A percentile compares a stretch with the other conserved stretches of the same genome.
Conservation (phyloP, 2,329 filamentous ascomycete species). For the Pseudocercospora cruenta region DNA sequence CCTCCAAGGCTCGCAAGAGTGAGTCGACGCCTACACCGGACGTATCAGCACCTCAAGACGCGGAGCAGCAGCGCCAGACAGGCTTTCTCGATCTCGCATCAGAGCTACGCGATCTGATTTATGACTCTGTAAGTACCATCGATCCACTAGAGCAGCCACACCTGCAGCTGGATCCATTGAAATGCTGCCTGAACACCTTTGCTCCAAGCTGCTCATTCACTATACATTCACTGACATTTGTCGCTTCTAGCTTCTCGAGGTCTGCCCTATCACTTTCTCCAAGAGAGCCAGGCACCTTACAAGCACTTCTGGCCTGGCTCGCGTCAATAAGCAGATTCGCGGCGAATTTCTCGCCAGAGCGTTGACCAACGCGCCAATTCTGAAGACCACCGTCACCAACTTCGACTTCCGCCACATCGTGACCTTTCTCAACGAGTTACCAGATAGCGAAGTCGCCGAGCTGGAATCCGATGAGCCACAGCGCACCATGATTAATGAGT, state of each 20-base stretch:
- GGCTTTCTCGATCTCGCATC: conserved; percentile 16
- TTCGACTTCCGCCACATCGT: conserved; percentile 21
- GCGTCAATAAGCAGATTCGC: conserved; percentile 12
- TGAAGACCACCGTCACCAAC: neutral
- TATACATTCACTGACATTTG: too few relatives aligned
- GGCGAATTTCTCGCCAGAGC: conserved; percentile 1
- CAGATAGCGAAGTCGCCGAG: neutral
- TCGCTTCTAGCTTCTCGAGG: neutral
- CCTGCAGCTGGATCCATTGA: too few relatives aligned
- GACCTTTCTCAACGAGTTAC: conserved; percentile 14
- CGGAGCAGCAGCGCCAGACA: too few relatives aligned
- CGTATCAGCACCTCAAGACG: too few relatives aligned
- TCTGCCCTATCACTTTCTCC: neutral
- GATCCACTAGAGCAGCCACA: too few relatives aligned
- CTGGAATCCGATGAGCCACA: neutral
- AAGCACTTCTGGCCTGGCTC: neutral
- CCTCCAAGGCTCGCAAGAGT: too few relatives aligned
- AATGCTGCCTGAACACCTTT: too few relatives aligned
- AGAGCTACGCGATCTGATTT: conserved; percentile 22
- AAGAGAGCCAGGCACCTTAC: neutral
- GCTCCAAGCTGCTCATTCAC: too few relatives aligned
- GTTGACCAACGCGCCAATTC: neutral
- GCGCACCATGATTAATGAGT: neutral
- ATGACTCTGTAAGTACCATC: conserved; percentile 7
- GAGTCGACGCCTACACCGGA: too few relatives aligned